Base-by-base conservation (phyloP, 1,284 basidiomycete genomes). In the Entoloma clypeatum region DNA sequence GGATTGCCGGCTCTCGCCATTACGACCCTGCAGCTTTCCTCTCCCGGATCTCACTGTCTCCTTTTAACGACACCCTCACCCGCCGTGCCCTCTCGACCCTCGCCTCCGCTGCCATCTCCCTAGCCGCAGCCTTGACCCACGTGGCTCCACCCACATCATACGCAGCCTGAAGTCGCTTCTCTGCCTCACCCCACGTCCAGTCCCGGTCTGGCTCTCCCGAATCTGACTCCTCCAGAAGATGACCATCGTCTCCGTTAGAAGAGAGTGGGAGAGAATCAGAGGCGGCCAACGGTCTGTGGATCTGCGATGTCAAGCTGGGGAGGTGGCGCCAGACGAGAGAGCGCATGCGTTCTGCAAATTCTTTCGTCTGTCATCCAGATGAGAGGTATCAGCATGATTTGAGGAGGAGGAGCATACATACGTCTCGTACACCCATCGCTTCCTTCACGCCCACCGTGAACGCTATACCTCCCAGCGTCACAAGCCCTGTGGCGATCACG, bases 271-370 rank as follows among this genome's bases (percentile, higher is more conserved):
- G n/a, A n/a, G n/a, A n/a, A n/a, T n/a, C n/a, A n/a, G n/a, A n/a
- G n/a, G n/a, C n/a, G n/a, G n/a, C n/a, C n/a, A n/a, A n/a, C n/a
- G n/a, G 48, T 5, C 75, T 65, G 41, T 80, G 69, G 44, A 83
- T 77, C 16, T 71, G 69, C 0, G 68, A 58, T 0, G 71, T 69
- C 9, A 84, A 60, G 11, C 59, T 49, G 0, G 80, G 79, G 59
- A 79, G 65, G 4, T 63, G 57, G 0, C 56, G 56, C 30, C 69
- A 59, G 6, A 81, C 55, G 4, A 65, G 55, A 3, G 49, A 41
- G 11, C 76, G 74, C 74, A 79, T 77, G 35, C 61, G 60, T 11
- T 65, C 58, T 2, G 71, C 73, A 51, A 84, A 83, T 50, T 81
- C 74, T 39, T 68, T 55, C 0, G 72, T 73, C 80, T 83, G 43